phyloP scores from a whole-genome alignment of 352 stramenopile genomes.

The Pythium periplocum region DNA sequence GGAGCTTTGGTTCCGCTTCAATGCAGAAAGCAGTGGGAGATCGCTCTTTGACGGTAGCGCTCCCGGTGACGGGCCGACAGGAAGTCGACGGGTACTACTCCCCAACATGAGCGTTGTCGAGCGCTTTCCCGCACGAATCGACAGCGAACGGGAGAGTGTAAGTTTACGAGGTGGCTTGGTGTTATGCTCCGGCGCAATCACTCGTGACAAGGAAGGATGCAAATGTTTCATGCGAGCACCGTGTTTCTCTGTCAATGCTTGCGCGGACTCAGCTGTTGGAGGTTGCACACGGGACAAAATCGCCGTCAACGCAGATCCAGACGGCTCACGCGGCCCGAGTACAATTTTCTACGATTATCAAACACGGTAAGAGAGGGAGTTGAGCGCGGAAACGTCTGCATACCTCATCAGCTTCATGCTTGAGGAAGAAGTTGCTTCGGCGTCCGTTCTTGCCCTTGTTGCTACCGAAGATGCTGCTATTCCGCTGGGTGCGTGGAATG shows the following conservation, averaged over 20 bases:
- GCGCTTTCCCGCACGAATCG: conserved; percentile 18
- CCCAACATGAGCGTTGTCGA: conserved; percentile 6
- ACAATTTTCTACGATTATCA: conserved; percentile 38
- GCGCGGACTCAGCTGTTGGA: conserved; percentile 39
- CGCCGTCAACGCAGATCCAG: conserved; percentile 33
- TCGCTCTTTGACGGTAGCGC: neutral
- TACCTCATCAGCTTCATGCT: conserved; percentile 35
- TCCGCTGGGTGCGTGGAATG: too few species aligned
- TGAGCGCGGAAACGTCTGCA: conserved; percentile 1
- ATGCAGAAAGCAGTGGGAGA: too few species aligned
- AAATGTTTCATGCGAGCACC: conserved; percentile 34
- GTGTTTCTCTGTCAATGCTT: conserved; percentile 37
- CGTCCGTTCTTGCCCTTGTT: conserved; percentile 14
- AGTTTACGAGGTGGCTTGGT: neutral
- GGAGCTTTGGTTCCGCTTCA: too few species aligned
- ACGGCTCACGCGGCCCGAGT: conserved; percentile 42
- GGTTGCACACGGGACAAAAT: conserved; percentile 46
- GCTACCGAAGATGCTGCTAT: too few species aligned
- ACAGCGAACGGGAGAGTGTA: conserved; percentile 12
- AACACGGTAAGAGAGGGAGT: neutral
- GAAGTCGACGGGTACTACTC: conserved; percentile 8
- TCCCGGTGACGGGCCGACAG: neutral
- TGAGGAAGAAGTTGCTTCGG: conserved; percentile 51
- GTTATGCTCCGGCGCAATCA: neutral
- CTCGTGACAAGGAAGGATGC: conserved; percentile 14